Conservation (phyloP, 345 rosid species). For the Bruguiera parviflora region DNA sequence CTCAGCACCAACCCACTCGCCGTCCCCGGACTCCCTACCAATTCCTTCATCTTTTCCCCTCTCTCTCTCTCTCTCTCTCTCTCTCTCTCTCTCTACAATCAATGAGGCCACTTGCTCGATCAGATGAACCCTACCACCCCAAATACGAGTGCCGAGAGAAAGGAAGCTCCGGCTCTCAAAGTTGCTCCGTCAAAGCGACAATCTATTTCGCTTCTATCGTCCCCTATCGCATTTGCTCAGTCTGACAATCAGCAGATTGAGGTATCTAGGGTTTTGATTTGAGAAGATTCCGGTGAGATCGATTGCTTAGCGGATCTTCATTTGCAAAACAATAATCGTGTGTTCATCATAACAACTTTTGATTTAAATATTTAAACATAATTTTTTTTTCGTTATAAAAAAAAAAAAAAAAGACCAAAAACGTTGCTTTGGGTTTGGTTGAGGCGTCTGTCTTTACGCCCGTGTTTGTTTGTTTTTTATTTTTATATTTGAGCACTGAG, state of each 20-base stretch:
- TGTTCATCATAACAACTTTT: too few relatives aligned
- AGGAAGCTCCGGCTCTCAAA: background rate
- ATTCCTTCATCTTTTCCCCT: slow-evolving; percentile 27
- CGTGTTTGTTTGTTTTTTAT: too few relatives aligned
- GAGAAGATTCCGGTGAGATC: too few relatives aligned
- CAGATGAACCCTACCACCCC: background rate
- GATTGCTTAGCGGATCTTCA: too few relatives aligned
- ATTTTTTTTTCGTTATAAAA: too few relatives aligned
- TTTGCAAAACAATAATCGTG: too few relatives aligned
- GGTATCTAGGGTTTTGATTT: too few relatives aligned
- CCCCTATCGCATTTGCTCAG: background rate
- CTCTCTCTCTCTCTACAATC: background rate
- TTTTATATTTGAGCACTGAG: too few relatives aligned
- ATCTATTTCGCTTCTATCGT: background rate
- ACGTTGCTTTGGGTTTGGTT: too few relatives aligned
- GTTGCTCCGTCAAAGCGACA: background rate
- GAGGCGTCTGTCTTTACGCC: too few relatives aligned
- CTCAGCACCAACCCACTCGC: slow-evolving; percentile 40
- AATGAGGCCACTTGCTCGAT: background rate
- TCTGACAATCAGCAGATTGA: background rate
- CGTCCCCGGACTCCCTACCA: slow-evolving; percentile 47
- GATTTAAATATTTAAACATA: too few relatives aligned
- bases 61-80: background rate
- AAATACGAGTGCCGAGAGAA: background rate
- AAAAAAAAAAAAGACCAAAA: too few relatives aligned